A percentile compares a stretch with the other conserved stretches of the same genome.
These are phyloP conservation scores for Fraxinus angustifolia DNA, from an alignment of 305 asterid species.

Conservation along the genomic window DNA sequence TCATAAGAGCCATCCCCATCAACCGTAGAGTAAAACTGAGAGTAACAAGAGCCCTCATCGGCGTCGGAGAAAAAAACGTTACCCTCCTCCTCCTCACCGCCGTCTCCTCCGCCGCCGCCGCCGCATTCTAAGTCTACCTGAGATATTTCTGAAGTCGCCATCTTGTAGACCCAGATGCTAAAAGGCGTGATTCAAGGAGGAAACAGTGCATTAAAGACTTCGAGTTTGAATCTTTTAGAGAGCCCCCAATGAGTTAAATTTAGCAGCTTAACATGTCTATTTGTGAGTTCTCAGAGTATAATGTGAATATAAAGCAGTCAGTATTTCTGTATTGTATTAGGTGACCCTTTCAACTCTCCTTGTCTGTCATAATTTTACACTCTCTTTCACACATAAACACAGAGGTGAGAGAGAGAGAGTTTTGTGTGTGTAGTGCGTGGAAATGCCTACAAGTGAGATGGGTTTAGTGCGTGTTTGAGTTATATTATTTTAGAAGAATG, in stretches of 20 bases:
- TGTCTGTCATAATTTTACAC: conserved; percentile 13
- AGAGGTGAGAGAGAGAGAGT: background rate
- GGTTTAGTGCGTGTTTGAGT: no score
- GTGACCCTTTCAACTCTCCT: conserved; percentile 39
- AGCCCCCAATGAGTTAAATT: background rate
- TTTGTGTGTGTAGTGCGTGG: no score
- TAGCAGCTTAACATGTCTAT: background rate
- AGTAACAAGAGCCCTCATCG: conserved; percentile 66
- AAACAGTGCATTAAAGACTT: background rate
- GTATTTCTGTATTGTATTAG: conserved; percentile 32
- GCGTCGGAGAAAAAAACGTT: conserved; percentile 54
- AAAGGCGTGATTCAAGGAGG: background rate
- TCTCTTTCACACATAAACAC: background rate
- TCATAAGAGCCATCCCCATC: conserved; percentile 67
- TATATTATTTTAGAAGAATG: no score
- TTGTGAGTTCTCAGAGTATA: conserved; percentile 24
- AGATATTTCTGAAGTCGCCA: background rate
- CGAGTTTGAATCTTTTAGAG: background rate
- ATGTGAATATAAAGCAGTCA: conserved; percentile 23
- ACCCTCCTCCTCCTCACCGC: conserved; percentile 15
- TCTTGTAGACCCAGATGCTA: background rate
- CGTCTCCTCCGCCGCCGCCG: conserved; percentile 16
- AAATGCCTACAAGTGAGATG: conserved; percentile 18
- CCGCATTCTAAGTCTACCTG: background rate
- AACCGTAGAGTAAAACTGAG: conserved; percentile 67